A percentile compares a stretch with the other conserved stretches of the same genome.
Conservation (phyloP, 2,329 filamentous ascomycete genomes). For the Aspergillus chevalieri region DNA sequence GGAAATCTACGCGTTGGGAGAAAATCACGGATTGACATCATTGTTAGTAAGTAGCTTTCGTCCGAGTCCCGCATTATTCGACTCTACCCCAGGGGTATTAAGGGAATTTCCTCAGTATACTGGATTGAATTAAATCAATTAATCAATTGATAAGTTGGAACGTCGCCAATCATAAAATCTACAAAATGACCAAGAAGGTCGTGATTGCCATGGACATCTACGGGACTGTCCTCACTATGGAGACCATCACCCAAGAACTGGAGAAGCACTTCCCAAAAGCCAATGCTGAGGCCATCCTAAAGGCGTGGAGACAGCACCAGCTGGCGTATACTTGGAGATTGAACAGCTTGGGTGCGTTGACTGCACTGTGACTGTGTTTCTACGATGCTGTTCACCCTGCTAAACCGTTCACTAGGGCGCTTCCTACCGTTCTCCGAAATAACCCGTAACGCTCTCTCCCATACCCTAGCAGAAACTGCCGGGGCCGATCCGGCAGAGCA, state of each 20-base stretch:
- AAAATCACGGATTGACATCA: conserved; percentile 4
- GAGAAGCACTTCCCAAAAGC: conserved; percentile 53
- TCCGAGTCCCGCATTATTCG: background rate
- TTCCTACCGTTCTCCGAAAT: conserved; percentile 60
- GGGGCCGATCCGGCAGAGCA: conserved; percentile 39
- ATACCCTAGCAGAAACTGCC: conserved; percentile 56
- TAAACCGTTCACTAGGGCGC: conserved; percentile 39
- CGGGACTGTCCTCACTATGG: conserved; percentile 66
- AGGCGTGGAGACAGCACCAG: conserved; percentile 62
- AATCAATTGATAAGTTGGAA: background rate
- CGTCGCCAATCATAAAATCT: background rate
- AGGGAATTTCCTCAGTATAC: background rate
- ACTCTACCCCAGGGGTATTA: background rate
- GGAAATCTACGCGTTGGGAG: background rate
- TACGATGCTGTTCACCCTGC: conserved; percentile 1
- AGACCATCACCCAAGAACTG: conserved; percentile 59
- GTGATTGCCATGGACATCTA: conserved; percentile 70
- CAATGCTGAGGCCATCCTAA: conserved; percentile 52
- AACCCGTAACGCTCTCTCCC: conserved; percentile 55
- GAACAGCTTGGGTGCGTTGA: conserved; percentile 63
- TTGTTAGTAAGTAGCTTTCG: background rate
- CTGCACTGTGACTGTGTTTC: background rate
- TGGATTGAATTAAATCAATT: background rate
- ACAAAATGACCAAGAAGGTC: conserved; percentile 21
- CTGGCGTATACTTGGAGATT: conserved; percentile 72